Evolutionary conservation across 2,329 filamentous ascomycete genomes (phyloP).

Genomic region (Chrysoporthe deuterocubensis): DNA sequence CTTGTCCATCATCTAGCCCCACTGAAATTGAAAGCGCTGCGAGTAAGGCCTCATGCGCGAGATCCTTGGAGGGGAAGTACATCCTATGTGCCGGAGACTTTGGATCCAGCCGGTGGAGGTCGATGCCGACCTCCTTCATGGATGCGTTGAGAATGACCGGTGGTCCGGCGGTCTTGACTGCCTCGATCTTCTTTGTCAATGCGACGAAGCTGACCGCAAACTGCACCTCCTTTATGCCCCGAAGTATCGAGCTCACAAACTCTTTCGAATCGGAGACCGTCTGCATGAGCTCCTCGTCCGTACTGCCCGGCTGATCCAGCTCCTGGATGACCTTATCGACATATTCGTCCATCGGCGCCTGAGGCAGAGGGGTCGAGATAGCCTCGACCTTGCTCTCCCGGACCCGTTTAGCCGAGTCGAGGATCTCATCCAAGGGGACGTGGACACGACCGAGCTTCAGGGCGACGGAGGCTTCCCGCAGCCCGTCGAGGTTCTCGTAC

Average conservation of each 20-base stretch:
- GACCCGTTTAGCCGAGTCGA: constrained; percentile 62
- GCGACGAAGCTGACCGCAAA: constrained; percentile 92
- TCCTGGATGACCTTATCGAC: constrained; percentile 78
- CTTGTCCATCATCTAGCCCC: constrained; percentile 87
- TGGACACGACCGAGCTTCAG: constrained; percentile 90
- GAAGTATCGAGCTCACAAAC: constrained; percentile 85
- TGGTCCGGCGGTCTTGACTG: constrained; percentile 67
- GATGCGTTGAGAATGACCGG: constrained; percentile 83
- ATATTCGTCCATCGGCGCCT: constrained; percentile 63
- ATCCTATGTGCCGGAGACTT: constrained; percentile 95
- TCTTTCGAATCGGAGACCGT: constrained; percentile 91
- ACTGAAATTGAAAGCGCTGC: constrained; percentile 92
- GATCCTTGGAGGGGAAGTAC: constrained; percentile 93
- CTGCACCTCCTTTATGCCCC: constrained; percentile 95
- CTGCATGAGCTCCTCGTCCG: constrained; percentile 71
- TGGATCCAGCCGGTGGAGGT: constrained; percentile 87
- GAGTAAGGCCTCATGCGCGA: constrained; percentile 91
- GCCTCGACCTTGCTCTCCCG: constrained; percentile 49
- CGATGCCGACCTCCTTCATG: constrained; percentile 95
- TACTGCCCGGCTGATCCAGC: constrained; percentile 68
- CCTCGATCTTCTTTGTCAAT: constrained; percentile 77
- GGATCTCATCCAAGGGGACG: constrained; percentile 86
- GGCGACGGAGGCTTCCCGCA: constrained; percentile 87
- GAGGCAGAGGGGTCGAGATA: constrained; percentile 39
- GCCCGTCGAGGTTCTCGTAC: constrained; percentile 81